phyloP scores from a whole-genome alignment of 2,329 filamentous ascomycete species.

The Fusarium sp. region DNA sequence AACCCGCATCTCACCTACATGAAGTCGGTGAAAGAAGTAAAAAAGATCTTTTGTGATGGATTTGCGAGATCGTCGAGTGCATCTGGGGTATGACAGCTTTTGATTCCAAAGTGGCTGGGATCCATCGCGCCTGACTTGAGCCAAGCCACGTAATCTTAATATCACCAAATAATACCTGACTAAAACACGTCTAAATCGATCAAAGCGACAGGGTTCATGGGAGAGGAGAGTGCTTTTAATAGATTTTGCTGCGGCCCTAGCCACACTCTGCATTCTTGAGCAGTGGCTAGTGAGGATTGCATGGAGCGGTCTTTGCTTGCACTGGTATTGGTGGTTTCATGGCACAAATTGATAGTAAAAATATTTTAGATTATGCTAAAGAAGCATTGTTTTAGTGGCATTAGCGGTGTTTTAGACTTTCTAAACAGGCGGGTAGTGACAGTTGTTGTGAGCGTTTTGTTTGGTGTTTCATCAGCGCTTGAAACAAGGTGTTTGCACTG shows the following conservation, averaged over 20 bases:
- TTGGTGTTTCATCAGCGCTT: background rate
- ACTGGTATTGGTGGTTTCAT: background rate
- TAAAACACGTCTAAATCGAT: background rate
- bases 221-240: background rate
- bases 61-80: too few species aligned
- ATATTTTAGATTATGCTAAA: background rate
- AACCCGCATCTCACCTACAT: background rate
- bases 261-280: background rate
- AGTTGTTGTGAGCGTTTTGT: background rate
- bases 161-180: background rate
- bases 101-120: background rate
- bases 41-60: background rate
- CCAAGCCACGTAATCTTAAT: background rate
- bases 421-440: background rate
- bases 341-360: too few species aligned
- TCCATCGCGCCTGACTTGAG: background rate
- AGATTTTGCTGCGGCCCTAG: background rate
- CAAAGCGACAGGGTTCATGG: background rate
- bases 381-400: background rate
- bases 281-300: background rate
- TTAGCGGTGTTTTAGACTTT: background rate
- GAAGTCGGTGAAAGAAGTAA: background rate
- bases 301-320: too few species aligned
- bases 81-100: background rate
- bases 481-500: background rate